Evolutionary conservation across 2,329 filamentous ascomycete genomes (phyloP).

Genomic region (Hirsutella thompsonii): DNA sequence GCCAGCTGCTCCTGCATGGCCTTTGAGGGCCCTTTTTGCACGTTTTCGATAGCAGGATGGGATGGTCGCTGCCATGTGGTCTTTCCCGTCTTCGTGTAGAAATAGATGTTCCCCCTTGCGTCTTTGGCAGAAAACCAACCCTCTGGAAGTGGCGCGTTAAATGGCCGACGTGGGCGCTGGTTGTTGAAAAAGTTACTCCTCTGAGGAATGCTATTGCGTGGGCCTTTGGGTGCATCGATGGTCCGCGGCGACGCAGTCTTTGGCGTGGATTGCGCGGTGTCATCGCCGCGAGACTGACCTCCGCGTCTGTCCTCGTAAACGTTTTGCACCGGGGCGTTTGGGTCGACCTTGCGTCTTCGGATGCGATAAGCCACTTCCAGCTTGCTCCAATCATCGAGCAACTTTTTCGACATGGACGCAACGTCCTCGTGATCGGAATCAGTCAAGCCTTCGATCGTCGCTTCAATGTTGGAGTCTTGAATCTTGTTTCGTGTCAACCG

Average conservation of each 20-base stretch:
- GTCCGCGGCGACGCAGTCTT: slow-evolving; percentile 31
- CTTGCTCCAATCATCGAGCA: slow-evolving; percentile 79
- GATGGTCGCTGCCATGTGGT: slow-evolving; percentile 77
- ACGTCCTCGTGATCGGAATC: slow-evolving; percentile 63
- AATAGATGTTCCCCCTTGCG: slow-evolving; percentile 62
- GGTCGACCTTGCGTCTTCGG: slow-evolving; percentile 74
- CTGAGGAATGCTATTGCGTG: slow-evolving; percentile 46
- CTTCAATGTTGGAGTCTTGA: slow-evolving; percentile 87
- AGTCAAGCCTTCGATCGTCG: slow-evolving; percentile 57
- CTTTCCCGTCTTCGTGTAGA: slow-evolving; percentile 65
- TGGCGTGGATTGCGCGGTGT: slow-evolving; percentile 19
- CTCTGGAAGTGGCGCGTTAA: slow-evolving; percentile 50
- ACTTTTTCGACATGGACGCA: slow-evolving; percentile 51
- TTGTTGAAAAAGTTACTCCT: slow-evolving; percentile 30
- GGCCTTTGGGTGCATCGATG: slow-evolving; percentile 43
- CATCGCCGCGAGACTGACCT: slow-evolving; percentile 26
- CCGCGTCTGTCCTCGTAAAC: slow-evolving; percentile 50
- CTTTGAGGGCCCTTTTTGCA: slow-evolving; percentile 52
- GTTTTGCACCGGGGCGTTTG: slow-evolving; percentile 43
- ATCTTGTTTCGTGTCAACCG: slow-evolving; percentile 95
- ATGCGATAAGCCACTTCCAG: slow-evolving; percentile 88
- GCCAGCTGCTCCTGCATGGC: slow-evolving; percentile 52
- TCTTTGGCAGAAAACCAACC: slow-evolving; percentile 78
- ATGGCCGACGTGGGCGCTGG: slow-evolving; percentile 40
- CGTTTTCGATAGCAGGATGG: slow-evolving; percentile 49